These are phyloP conservation scores for Ulota crispa DNA, from an alignment of 225 moss, liverwort and hornwort species.

Conservation along the genomic window DNA sequence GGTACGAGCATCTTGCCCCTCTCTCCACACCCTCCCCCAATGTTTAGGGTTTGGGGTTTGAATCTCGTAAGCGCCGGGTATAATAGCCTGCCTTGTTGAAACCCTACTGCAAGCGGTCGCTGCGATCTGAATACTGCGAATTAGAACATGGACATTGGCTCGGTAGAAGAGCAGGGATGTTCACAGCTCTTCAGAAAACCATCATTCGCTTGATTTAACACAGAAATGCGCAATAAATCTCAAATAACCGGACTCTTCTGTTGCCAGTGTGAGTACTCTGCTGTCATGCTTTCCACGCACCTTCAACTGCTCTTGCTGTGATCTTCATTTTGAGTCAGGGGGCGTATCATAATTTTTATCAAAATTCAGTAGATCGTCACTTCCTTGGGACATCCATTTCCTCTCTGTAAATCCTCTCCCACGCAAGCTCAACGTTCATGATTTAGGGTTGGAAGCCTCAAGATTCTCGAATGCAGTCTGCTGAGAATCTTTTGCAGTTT, in stretches of 20 bases:
- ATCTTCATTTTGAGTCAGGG: neutral
- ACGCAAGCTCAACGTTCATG: neutral
- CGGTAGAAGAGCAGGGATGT: neutral
- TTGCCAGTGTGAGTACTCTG: neutral
- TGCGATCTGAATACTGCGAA: neutral
- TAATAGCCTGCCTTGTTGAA: neutral
- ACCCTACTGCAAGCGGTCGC: neutral
- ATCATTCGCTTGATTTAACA: neutral
- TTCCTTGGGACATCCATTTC: neutral
- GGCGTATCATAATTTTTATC: neutral
- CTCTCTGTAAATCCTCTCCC: neutral
- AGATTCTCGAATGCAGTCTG: neutral
- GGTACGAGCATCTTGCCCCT: constrained; percentile 22
- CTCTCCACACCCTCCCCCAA: neutral
- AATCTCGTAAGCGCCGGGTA: neutral
- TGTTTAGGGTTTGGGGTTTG: constrained; percentile 7
- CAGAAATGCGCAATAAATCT: neutral
- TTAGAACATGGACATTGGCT: neutral
- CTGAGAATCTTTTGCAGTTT: neutral
- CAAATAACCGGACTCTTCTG: neutral
- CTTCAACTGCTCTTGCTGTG: neutral
- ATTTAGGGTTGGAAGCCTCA: constrained; percentile 8
- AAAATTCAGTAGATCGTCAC: neutral
- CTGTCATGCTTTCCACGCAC: neutral
- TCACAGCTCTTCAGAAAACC: neutral